phyloP scores from a whole-genome alignment of 2,329 filamentous ascomycete species.

The Chalaropsis ovoidea region DNA sequence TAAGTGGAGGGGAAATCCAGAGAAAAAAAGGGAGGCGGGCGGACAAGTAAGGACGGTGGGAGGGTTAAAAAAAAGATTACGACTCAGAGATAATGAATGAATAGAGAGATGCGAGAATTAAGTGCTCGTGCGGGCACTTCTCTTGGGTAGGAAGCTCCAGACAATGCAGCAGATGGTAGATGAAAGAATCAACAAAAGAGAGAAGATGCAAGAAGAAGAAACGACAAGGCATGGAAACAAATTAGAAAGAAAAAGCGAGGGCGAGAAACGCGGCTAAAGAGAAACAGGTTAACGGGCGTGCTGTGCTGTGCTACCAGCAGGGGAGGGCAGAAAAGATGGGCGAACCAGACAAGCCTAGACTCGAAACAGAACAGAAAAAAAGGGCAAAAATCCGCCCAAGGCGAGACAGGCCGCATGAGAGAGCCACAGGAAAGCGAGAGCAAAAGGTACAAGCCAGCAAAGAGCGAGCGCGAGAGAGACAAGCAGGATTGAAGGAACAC shows the following conservation, averaged over 20 bases:
- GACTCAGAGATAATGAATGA: neutral
- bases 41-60: neutral
- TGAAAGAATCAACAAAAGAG: neutral
- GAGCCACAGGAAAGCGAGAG: neutral
- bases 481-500: constrained; percentile 13
- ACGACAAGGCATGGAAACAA: constrained; percentile 9
- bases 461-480: neutral
- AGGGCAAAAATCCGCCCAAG: neutral
- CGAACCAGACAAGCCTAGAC: constrained; percentile 4
- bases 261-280: constrained; percentile 9
- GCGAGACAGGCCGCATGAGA: neutral
- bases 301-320: neutral
- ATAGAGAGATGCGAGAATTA: neutral
- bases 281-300: neutral
- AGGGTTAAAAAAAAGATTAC: neutral
- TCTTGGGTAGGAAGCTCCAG: neutral
- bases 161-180: neutral
- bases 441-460: too few relatives aligned
- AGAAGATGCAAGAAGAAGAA: constrained; percentile 3
- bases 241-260: constrained; percentile 1
- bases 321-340: neutral
- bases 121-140: neutral
- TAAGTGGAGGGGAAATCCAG: neutral
- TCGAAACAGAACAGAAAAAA: constrained; percentile 5
- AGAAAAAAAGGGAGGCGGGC: neutral